These are phyloP conservation scores for Cryptococcus sp. DNA, from an alignment of 1,284 basidiomycete genomes.

Conservation along the genomic window DNA sequence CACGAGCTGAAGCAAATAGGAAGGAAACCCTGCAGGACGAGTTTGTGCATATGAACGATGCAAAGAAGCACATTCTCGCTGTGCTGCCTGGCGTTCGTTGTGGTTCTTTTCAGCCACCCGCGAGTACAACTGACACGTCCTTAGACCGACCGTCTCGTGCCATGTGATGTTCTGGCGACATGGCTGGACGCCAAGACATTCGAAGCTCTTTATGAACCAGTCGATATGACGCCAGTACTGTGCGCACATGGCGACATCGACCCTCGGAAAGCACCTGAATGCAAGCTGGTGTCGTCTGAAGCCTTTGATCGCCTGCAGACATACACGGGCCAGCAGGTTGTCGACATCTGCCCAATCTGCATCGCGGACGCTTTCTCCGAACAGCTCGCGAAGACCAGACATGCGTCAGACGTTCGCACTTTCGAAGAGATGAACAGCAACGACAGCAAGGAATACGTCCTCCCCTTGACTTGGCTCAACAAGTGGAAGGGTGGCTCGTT, in stretches of 20 bases:
- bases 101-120: background rate
- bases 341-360: constrained; percentile 36
- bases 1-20: constrained; percentile 5
- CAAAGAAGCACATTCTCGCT: constrained; percentile 29
- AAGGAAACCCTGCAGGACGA: constrained; percentile 17
- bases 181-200: constrained; percentile 29
- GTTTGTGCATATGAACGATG: constrained; percentile 20
- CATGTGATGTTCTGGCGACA: constrained; percentile 24
- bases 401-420: constrained; percentile 9
- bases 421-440: constrained; percentile 30
- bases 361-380: constrained; percentile 21
- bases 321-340: constrained; percentile 8
- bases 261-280: constrained; percentile 20
- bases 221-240: constrained; percentile 19
- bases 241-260: constrained; percentile 36
- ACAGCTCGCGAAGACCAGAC: background rate
- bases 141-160: constrained; percentile 36
- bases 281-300: constrained; percentile 25
- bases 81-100: constrained; percentile 32
- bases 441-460: constrained; percentile 16
- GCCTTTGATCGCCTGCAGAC: constrained; percentile 29
- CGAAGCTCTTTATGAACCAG: constrained; percentile 20
- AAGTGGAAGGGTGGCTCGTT: constrained; percentile 27
- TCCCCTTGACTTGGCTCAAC: constrained; percentile 32
- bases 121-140: background rate